phyloP scores from a whole-genome alignment of 768 basidiomycete genomes.

The Lactarius vividus region DNA sequence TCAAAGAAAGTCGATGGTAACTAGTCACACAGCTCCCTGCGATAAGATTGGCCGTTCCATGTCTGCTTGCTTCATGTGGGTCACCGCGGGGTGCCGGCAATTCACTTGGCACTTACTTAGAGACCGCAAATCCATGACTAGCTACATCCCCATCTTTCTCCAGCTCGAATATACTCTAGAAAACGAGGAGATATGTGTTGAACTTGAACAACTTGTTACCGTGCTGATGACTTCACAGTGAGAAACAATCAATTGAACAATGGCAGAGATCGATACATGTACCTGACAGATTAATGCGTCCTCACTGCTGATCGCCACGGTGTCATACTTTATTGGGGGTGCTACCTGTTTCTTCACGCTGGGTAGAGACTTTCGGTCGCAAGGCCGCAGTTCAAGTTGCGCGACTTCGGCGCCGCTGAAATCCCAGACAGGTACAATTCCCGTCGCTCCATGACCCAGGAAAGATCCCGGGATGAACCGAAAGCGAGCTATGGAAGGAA shows the following conservation, averaged over 20 bases:
- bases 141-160: background rate
- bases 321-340: background rate
- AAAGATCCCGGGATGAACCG: slow-evolving; percentile 1
- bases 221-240: background rate
- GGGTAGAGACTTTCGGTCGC: background rate
- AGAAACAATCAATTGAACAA: background rate
- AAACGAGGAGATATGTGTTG: slow-evolving; percentile 11
- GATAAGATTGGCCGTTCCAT: background rate
- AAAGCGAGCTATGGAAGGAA: background rate
- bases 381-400: background rate
- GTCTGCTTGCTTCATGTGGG: background rate
- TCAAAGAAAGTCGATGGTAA: background rate
- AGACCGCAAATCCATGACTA: background rate
- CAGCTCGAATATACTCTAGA: background rate
- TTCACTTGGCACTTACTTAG: too few species aligned
- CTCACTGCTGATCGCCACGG: slow-evolving; percentile 12
- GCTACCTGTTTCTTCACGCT: background rate
- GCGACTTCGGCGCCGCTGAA: slow-evolving; percentile 2
- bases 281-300: slow-evolving; percentile 14
- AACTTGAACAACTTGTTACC: background rate
- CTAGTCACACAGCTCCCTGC: background rate
- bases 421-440: slow-evolving; percentile 2
- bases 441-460: background rate
- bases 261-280: background rate
- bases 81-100: background rate